These are phyloP conservation scores for Metarhizium brunneum DNA, from an alignment of 2,329 filamentous ascomycete genomes.

Conservation along the genomic window DNA sequence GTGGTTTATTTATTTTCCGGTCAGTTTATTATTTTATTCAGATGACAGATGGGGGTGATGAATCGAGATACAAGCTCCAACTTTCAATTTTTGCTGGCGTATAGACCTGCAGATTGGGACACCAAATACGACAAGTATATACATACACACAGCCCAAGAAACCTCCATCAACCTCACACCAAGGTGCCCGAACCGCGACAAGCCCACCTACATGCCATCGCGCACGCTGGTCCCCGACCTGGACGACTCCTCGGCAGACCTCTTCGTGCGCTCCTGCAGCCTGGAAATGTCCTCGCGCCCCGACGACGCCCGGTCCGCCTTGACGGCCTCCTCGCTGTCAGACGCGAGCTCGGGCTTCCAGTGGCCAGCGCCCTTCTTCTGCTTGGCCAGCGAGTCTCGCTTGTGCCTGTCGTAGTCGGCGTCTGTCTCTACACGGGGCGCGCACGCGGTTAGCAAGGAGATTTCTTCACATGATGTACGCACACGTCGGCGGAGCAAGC, in stretches of 20 bases:
- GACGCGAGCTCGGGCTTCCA: conserved; percentile 74
- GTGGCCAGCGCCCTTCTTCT: conserved; percentile 58
- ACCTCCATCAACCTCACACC: neutral
- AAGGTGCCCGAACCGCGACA: neutral
- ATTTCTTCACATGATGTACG: too few species aligned
- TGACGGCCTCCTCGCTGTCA: conserved; percentile 70
- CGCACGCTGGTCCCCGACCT: conserved; percentile 40
- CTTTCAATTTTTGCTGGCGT: too few species aligned
- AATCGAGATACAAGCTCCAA: too few species aligned
- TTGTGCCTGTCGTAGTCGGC: conserved; percentile 48
- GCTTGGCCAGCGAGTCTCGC: conserved; percentile 53
- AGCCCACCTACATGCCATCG: conserved; percentile 27
- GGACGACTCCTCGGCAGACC: conserved; percentile 33
- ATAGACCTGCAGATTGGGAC: too few species aligned
- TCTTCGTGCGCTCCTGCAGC: conserved; percentile 52
- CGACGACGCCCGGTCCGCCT: conserved; percentile 46
- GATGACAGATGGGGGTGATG: too few species aligned
- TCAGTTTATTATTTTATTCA: too few species aligned
- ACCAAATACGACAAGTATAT: too few species aligned
- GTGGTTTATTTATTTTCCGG: too few species aligned
- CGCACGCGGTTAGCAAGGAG: too few species aligned
- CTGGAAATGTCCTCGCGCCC: conserved; percentile 28
- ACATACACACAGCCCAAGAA: too few species aligned
- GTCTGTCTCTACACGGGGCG: conserved; percentile 19
- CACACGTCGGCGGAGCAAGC: too few species aligned